Evolutionary conservation across 192 early-diverging fungal species (phyloP), one percentile per base, ranked within the genome.

Genomic region (Endogone sp.): DNA sequence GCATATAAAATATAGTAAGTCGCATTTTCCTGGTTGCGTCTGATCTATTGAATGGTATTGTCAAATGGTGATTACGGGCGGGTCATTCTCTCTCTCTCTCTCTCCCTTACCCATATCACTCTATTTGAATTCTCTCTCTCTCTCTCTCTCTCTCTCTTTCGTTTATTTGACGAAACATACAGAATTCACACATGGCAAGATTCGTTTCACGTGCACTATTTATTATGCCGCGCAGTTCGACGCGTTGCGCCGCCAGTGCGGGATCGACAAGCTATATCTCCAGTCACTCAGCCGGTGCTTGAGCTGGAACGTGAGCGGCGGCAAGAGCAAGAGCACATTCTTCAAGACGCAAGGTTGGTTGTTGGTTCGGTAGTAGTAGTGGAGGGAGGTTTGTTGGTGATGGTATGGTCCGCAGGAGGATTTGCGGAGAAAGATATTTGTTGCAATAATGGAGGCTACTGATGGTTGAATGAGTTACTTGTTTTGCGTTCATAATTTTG

Each of bases 141-240:
- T n/a, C n/a, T n/a, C n/a, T n/a, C n/a, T n/a, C n/a, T n/a, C n/a
- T n/a, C n/a, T n/a, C n/a, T n/a, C n/a, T n/a, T n/a, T n/a, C n/a
- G n/a, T n/a, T n/a, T n/a, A n/a, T n/a, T n/a, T n/a, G n/a, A n/a
- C n/a, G n/a, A n/a, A n/a, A n/a, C n/a, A n/a, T n/a, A n/a, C 70
- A 89, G 87, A 84, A 54, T 90, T 89, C 68, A 84, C 83, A 8
- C 89, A 92, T 65, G 90, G 88, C 3, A 82, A 82, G 32, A 87
- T 87, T 9, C 85, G 85, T 61, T 88, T 97, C 65, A 80, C 84
- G 25, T 97, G 95, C 77, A 89, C 88, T 29, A 85, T 95, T 2
- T 96, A 90, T 67, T 96, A 88, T 77, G 92, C 92, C 2, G 85
- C 87, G 65, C 88, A 97, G 73, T 97, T 97, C 75, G 94, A 96